Evolutionary conservation across 1,284 basidiomycete genomes (phyloP), one percentile per base, ranked within the genome.

Genomic region (Cutaneotrichosporon dermatis): DNA sequence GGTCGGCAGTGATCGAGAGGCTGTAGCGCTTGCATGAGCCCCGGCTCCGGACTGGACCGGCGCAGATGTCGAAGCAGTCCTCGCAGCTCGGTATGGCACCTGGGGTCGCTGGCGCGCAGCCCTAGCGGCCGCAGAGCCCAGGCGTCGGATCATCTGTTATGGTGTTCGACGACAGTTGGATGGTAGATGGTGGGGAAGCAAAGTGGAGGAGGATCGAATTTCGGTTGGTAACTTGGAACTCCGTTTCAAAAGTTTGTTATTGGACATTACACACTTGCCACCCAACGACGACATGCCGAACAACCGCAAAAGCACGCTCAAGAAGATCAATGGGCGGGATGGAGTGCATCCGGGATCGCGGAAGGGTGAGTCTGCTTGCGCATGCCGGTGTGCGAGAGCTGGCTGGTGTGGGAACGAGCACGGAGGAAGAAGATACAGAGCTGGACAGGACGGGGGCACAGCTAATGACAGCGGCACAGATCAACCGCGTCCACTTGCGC

Each of bases 401-500:
- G 0, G 4, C 9, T 25, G 25, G 25, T 25, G n/a, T n/a, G n/a
- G n/a, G n/a, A n/a, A n/a, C n/a, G n/a, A n/a, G n/a, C n/a, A n/a
- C n/a, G n/a, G n/a, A n/a, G n/a, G n/a, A n/a, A n/a, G n/a, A n/a
- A n/a, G n/a, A n/a, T n/a, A n/a, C n/a, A n/a, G 25, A 25, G 25
- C 25, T 25, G 25, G 25, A n/a, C n/a, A n/a, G n/a, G n/a, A n/a
- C n/a, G n/a, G n/a, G 13, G 4, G 35, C 8, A 11, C 8, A 43
- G 34, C 61, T 62, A 16, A 62, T 52, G 12, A 11, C 57, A 81
- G 91, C 92, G 2, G 85, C 83, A 15, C 91, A 92, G 72, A 81
- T 92, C 9, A 82, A 84, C 15, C 84, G 90, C 41, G 83, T 85
- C 55, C 83, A 87, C 54, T 77, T 90, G 33, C 82, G 90, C 58